Evolutionary conservation across 306 rosid species (phyloP).

Genomic region (Senna siamea): DNA sequence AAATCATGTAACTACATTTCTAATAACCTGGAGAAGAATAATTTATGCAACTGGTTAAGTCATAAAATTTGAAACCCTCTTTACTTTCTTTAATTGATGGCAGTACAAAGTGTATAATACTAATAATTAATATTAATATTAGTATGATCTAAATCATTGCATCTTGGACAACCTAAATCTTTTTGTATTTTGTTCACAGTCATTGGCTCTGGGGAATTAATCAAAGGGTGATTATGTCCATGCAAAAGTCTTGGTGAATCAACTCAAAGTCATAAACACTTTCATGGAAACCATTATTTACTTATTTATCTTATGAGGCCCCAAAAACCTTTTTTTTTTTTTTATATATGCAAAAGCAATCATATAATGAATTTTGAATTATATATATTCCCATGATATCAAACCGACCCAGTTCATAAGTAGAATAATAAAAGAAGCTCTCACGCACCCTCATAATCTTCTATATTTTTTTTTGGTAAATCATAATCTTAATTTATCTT

Average conservation of each 20-base stretch:
- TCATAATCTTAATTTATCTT: too few species aligned
- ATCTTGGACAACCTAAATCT: not conserved
- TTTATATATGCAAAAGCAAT: slow-evolving; percentile 23
- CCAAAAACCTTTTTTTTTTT: slow-evolving; percentile 6
- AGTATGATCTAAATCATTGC: slow-evolving; percentile 2
- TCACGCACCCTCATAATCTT: too few species aligned
- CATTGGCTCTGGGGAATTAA: not conserved
- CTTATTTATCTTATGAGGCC: not conserved
- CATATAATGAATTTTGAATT: slow-evolving; percentile 25
- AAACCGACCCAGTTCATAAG: too few species aligned
- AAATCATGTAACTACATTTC: not conserved
- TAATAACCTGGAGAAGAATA: not conserved
- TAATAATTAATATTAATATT: too few species aligned
- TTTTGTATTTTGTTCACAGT: not conserved
- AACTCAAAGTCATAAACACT: slow-evolving; percentile 10
- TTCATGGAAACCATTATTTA: slow-evolving; percentile 1
- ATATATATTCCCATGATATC: slow-evolving; percentile 19
- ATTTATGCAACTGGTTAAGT: slow-evolving; percentile 7
- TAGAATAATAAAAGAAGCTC: too few species aligned
- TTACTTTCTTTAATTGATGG: not conserved
- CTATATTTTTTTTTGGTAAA: too few species aligned
- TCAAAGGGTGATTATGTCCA: slow-evolving; percentile 19
- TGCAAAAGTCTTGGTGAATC: slow-evolving; percentile 21
- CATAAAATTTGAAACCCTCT: not conserved
- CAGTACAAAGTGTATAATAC: slow-evolving; percentile 1